Evolutionary conservation across 2,329 filamentous ascomycete genomes (phyloP), one percentile per base, ranked within the genome.

Genomic region (Sarocladium strictum): DNA sequence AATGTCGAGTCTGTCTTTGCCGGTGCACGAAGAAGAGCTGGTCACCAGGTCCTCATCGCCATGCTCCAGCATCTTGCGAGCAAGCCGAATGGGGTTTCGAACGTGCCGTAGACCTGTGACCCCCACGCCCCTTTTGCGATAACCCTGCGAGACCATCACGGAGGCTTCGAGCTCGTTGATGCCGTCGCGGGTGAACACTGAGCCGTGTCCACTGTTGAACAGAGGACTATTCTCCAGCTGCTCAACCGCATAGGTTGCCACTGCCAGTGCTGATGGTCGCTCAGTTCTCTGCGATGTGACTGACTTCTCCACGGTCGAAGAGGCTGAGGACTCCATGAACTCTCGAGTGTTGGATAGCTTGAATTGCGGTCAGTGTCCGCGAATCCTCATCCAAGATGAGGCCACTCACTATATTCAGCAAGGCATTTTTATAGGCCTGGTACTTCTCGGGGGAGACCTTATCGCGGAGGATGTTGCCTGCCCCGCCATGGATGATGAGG

Each of bases 111-210:
- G 68, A 2, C 89, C 81, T 72, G 89, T 89, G 5, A 90, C 83
- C 2, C 89, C 89, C 0, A 89, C 87, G 15, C 85, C 90, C 33
- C 89, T 81, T 74, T 96, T 96, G 38, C 83, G 79, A 55, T 76
- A 75, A 0, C 86, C 87, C 26, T 78, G 77, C 2, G 86, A 88
- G 0, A 95, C 87, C 90, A 96, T 96, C 53, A 96, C 81, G 9
- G 84, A 89, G 1, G 89, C 89, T 71, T 96, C 91, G 58, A 96
- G 84, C 72, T 96, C 89, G 67, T 92, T 91, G 58, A 85, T 80
- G 17, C 91, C 92, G 60, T 87, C 85, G 52, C 85, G 83, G 0
- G 90, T 96, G 69, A 95, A 96, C 19, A 96, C 90, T 52, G 90
- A 89, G 53, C 92, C 92, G 62, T 84, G 85, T 7, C 85, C 90